Percentiles rank a stretch among this genome's conserved stretches.
Evolutionary conservation across 2,329 filamentous ascomycete genomes (phyloP).

Genomic region (Fusarium secorum): DNA sequence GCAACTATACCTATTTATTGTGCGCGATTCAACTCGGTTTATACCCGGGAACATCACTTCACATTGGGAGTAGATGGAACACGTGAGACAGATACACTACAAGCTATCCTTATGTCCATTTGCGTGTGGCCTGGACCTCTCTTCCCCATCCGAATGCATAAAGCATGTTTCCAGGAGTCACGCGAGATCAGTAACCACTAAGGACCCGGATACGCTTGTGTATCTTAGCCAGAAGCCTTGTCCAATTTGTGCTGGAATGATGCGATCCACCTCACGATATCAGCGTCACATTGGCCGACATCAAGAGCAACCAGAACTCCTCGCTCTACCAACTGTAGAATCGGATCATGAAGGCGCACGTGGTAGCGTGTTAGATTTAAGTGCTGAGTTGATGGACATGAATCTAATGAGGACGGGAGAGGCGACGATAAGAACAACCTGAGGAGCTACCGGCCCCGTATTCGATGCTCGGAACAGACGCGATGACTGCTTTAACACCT

Average conservation of each 20-base stretch:
- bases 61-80: not conserved
- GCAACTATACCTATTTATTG: not conserved
- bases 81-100: not conserved
- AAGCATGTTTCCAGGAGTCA: not conserved
- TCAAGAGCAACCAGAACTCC: not conserved
- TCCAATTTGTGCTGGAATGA: not conserved
- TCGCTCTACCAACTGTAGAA: not conserved
- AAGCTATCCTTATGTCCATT: not conserved
- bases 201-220: not conserved
- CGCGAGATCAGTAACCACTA: not conserved
- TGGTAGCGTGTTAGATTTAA: too few species aligned
- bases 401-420: too few species aligned
- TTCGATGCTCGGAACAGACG: not conserved
- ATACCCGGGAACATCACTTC: not conserved
- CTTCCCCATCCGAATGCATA: not conserved
- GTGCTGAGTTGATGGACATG: too few species aligned
- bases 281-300: not conserved
- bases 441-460: not conserved
- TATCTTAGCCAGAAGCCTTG: not conserved
- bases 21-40: not conserved
- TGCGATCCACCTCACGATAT: not conserved
- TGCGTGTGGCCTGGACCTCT: accelerated
- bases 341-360: too few species aligned
- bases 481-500: accelerated
- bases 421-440: too few species aligned